Base-by-base conservation (phyloP, 345 rosid genomes). In the Linum usitatissimum region DNA sequence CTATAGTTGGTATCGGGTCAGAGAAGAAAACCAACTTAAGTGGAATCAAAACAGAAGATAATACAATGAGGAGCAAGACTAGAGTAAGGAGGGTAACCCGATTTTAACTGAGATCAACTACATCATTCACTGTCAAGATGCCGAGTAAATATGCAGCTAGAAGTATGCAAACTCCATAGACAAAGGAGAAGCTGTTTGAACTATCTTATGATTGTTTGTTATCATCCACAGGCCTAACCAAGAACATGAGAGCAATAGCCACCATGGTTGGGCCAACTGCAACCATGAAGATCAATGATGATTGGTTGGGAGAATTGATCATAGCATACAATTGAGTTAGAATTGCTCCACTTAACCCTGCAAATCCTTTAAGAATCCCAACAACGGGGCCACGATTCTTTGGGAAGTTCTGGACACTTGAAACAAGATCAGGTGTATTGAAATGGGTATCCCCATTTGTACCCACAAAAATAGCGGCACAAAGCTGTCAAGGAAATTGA, bases 1-100 rank as follows among this genome's bases (percentile, higher is more conserved):
- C 48, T 36, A 15, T 17, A 5, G 49, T 23, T 56, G 66, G 51
- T 30, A 23, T 62, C 30, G 65, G 53, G 9, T 31, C 63, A 38
- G 48, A 60, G 48, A 60, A 60, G 63, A 60, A 60, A 51, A 71
- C 82, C 53, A 81, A 71, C 42, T 71, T 5, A 64, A 78, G 40
- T 14, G 63, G 63, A 60, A 60, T 7, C 19, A 60, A 8, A 60
- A 60, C 48, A 9, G 63, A 49, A 60, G 34, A 19, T 40, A 60
- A 34, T 36, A 60, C 38, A 15, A 60, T 38, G 34, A 60, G 8
- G 23, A 60, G 36, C 20, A 60, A 40, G 7, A 60, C 14, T n/a
- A 60, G 8, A 17, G 48, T n/a, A 4, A 30, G 48, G 9, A 60
- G 14, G 5, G 42, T 38, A 8, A 60, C 34, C 45, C 36, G 9